A percentile compares a stretch with the other conserved stretches of the same genome.
Conservation (phyloP, 148 eudicot species). For the Pharnaceum exiguum region DNA sequence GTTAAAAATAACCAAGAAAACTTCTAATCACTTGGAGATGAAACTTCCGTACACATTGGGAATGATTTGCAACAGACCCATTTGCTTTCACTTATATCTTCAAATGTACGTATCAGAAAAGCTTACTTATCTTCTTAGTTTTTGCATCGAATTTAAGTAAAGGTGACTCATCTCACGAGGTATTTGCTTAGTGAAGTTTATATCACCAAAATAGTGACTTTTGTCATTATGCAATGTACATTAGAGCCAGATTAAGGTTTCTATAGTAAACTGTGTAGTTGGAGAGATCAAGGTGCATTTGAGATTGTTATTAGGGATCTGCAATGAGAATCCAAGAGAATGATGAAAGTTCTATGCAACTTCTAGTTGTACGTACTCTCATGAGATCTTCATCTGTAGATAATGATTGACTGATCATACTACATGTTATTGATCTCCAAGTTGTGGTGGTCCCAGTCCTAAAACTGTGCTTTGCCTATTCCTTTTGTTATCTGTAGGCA, state of each 20-base stretch:
- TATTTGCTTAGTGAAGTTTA: too few relatives aligned
- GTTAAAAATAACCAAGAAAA: conserved; percentile 5
- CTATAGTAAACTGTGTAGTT: neutral
- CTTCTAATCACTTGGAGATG: conserved; percentile 8
- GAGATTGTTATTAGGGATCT: neutral
- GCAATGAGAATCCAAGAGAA: neutral
- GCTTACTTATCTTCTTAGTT: neutral
- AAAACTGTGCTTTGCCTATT: too few relatives aligned
- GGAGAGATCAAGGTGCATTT: too few relatives aligned
- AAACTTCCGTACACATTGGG: conserved; percentile 5
- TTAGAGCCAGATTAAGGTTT: neutral
- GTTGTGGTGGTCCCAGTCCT: too few relatives aligned
- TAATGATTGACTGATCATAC: neutral
- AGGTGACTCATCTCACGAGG: neutral
- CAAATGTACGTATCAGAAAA: neutral
- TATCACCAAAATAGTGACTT: too few relatives aligned
- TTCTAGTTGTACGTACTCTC: neutral
- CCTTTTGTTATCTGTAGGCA: too few relatives aligned
- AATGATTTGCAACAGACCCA: neutral
- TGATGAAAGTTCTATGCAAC: too few relatives aligned
- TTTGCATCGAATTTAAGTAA: conserved; percentile 1
- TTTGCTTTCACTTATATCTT: conserved; percentile 1
- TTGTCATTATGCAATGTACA: too few relatives aligned
- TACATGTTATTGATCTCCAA: neutral
- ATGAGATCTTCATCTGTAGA: neutral